Evolutionary conservation across 2,329 filamentous ascomycete genomes (phyloP).

Genomic region (Claviceps sp.): DNA sequence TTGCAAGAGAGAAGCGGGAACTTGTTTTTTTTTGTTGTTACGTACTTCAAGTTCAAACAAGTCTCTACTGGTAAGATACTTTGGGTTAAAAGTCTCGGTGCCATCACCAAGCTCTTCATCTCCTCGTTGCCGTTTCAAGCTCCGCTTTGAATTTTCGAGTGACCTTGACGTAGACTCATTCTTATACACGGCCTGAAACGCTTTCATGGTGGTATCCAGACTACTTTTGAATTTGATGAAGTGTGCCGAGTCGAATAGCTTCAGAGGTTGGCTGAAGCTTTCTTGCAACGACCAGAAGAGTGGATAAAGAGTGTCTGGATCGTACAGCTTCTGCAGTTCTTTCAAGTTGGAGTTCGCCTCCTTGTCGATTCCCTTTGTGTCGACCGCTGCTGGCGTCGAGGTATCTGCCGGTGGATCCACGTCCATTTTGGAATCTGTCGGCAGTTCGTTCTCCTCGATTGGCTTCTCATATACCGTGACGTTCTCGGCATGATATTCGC

Average conservation of each 20-base stretch:
- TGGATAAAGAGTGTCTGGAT: constrained; percentile 67
- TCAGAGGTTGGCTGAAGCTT: constrained; percentile 80
- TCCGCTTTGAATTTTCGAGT: constrained; percentile 49
- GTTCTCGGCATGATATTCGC: constrained; percentile 94
- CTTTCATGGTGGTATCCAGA: constrained; percentile 50
- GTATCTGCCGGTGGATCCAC: constrained; percentile 40
- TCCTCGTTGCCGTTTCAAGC: constrained; percentile 57
- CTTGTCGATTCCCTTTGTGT: constrained; percentile 18
- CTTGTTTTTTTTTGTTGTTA: background rate
- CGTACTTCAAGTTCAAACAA: constrained; percentile 85
- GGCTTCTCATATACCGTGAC: constrained; percentile 62
- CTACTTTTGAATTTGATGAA: constrained; percentile 73
- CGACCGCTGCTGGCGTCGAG: constrained; percentile 13
- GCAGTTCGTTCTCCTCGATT: constrained; percentile 15
- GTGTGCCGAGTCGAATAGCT: constrained; percentile 57
- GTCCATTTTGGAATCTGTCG: constrained; percentile 39
- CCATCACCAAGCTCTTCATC: constrained; percentile 37
- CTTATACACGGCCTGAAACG: constrained; percentile 38
- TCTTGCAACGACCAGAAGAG: constrained; percentile 90
- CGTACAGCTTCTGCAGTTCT: constrained; percentile 39
- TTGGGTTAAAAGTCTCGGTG: constrained; percentile 63
- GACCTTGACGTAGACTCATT: constrained; percentile 37
- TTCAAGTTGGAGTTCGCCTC: constrained; percentile 28
- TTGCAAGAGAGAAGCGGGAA: background rate
- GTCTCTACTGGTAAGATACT: constrained; percentile 94